phyloP scores from a whole-genome alignment of 2,329 filamentous ascomycete species.

The Fusarium sp. region DNA sequence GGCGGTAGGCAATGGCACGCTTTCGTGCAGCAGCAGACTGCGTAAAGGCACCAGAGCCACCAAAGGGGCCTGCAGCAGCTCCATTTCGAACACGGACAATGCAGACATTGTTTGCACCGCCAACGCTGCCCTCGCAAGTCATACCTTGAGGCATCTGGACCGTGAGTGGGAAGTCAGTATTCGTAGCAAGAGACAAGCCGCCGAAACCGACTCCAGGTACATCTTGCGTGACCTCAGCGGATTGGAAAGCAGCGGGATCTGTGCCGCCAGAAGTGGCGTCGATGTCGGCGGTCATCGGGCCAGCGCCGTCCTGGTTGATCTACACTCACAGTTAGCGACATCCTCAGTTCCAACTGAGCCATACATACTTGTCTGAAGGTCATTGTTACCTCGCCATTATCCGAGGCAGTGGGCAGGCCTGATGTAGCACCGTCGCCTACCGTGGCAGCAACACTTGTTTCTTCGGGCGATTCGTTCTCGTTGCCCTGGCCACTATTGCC shows the following conservation, averaged over 20 bases:
- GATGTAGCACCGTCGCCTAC: neutral
- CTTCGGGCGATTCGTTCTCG: neutral
- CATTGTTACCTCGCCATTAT: neutral
- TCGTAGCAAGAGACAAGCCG: constrained; percentile 67
- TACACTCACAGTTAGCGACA: constrained; percentile 44
- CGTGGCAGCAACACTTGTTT: neutral
- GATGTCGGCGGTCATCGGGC: constrained; percentile 67
- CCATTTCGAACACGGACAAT: constrained; percentile 70
- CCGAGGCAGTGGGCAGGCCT: neutral
- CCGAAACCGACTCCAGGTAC: constrained; percentile 66
- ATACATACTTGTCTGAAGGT: neutral
- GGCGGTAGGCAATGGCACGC: constrained; percentile 66
- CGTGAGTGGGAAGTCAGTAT: constrained; percentile 70
- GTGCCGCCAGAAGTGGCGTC: constrained; percentile 71
- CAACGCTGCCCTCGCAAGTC: constrained; percentile 69
- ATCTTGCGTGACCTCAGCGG: constrained; percentile 66
- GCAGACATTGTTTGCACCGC: constrained; percentile 69
- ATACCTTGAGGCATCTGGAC: constrained; percentile 74
- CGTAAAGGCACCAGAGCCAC: constrained; percentile 72
- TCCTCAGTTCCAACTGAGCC: neutral
- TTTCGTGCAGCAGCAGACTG: constrained; percentile 66
- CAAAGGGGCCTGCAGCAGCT: constrained; percentile 71
- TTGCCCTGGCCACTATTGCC: neutral
- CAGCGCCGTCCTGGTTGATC: constrained; percentile 76
- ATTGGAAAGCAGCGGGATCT: constrained; percentile 67